These are phyloP conservation scores for Amphirosellinia nigrospora DNA, from an alignment of 495 filamentous ascomycete species.

Conservation along the genomic window DNA sequence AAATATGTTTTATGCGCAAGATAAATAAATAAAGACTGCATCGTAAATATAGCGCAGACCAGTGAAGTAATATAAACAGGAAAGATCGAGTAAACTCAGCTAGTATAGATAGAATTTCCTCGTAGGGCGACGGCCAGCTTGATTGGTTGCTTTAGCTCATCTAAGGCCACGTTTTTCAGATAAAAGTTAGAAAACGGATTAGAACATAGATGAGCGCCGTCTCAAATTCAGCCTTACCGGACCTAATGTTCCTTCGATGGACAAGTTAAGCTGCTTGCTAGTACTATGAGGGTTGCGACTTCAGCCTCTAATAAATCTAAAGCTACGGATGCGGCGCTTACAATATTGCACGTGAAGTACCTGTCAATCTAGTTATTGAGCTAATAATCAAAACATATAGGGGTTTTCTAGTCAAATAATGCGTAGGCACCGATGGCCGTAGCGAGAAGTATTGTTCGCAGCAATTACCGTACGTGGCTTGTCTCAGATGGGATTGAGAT, in stretches of 20 bases:
- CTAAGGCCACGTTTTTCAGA: neutral
- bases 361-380: neutral
- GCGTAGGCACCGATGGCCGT: neutral
- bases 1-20: too few relatives aligned
- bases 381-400: neutral
- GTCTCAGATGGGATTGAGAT: neutral
- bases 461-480: neutral
- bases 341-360: neutral
- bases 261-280: neutral
- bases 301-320: neutral
- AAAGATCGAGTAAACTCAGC: too few relatives aligned
- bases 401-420: neutral
- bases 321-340: neutral
- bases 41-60: too few relatives aligned
- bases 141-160: neutral
- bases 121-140: too few relatives aligned
- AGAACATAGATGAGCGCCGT: neutral
- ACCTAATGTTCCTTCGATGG: neutral
- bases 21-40: too few relatives aligned
- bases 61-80: too few relatives aligned
- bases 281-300: neutral
- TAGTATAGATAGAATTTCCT: too few relatives aligned
- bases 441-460: neutral
- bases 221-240: neutral
- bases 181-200: neutral